Percentiles rank a stretch among this genome's conserved stretches.
Evolutionary conservation across 1,284 basidiomycete species (phyloP).

Genomic region (Austroboletus niveus): DNA sequence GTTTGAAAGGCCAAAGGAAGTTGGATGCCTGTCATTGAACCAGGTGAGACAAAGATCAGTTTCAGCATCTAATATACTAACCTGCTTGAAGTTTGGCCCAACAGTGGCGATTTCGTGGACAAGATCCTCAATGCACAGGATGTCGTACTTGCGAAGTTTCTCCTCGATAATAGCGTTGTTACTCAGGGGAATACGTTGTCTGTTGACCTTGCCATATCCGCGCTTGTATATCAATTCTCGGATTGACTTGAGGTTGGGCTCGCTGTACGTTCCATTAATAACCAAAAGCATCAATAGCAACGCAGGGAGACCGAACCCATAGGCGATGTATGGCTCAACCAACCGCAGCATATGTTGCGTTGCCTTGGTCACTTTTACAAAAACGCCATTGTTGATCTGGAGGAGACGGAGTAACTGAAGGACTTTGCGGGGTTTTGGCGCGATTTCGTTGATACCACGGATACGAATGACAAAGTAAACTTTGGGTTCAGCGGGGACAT

Average conservation of each 20-base stretch:
- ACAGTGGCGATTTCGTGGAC: conserved; percentile 96
- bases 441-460: conserved; percentile 99
- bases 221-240: conserved; percentile 99
- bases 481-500: conserved; percentile 95
- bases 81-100: conserved; percentile 99
- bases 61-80: conserved; percentile 30
- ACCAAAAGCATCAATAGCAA: background rate
- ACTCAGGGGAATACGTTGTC: conserved; percentile 94
- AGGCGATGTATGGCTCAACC: conserved; percentile 96
- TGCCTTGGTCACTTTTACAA: conserved; percentile 95
- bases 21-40: conserved; percentile 65
- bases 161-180: conserved; percentile 96
- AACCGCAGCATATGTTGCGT: conserved; percentile 98
- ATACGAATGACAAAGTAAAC: conserved; percentile 98
- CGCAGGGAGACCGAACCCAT: conserved; percentile 65
- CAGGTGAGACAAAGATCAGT: background rate
- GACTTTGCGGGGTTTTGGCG: conserved; percentile 99
- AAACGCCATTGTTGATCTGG: conserved; percentile 99
- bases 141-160: conserved; percentile 91
- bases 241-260: conserved; percentile 95
- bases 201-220: conserved; percentile 98
- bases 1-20: conserved; percentile 99
- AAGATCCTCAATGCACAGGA: conserved; percentile 97
- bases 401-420: conserved; percentile 97
- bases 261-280: conserved; percentile 44